Base-by-base conservation (phyloP, 139 green algal genomes). In the Chlamydomonas sp. region DNA sequence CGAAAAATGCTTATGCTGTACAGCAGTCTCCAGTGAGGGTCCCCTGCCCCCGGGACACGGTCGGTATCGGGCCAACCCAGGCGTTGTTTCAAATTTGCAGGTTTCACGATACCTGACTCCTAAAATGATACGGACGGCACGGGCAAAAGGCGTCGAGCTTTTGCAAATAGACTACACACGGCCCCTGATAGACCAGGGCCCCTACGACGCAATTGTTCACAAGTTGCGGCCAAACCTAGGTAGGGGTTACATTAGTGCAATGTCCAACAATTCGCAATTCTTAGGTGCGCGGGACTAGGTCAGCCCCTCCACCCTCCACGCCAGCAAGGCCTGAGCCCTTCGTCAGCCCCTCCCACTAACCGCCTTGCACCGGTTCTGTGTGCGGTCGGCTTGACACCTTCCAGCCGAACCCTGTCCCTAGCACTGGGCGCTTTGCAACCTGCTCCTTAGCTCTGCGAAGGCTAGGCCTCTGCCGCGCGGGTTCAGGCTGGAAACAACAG, bases 131-230 rank as follows among this genome's bases (percentile, higher is more conserved):
- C 15, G 57, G 1, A 63, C 57, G n/a, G 95, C 95, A 62, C 79
- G 78, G 0, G 58, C 63, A 1, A 63, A 78, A 0, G 94, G 93
- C 14, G 88, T 98, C 20, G 57, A 91, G 58, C 77, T 98, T 4
- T 78, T 78, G 1, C 75, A 90, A 0, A 89, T 98, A 1, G 92
- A 97, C 81, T 87, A 87, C 14, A 86, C 77, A 0, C 64, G 73
- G 49, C 90, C 93, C 0, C 75, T 98, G 58, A 71, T 91, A 31
- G 83, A 91, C 10, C 95, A 97, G 87, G 95, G 94, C 15, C 91
- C 89, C 4, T 96, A 95, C 85, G 87, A 95, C 63, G 90, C 91
- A 4, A 94, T 98, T 57, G 89, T 97, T 5, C 96, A 98, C 81
- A 98, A 97, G 85, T 88, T 98, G 3, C 79, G 92, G 7, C 93